Evolutionary conservation across 2,329 filamentous ascomycete species (phyloP), one percentile per base, ranked within the genome.

Genomic region (Lomentospora prolificans): DNA sequence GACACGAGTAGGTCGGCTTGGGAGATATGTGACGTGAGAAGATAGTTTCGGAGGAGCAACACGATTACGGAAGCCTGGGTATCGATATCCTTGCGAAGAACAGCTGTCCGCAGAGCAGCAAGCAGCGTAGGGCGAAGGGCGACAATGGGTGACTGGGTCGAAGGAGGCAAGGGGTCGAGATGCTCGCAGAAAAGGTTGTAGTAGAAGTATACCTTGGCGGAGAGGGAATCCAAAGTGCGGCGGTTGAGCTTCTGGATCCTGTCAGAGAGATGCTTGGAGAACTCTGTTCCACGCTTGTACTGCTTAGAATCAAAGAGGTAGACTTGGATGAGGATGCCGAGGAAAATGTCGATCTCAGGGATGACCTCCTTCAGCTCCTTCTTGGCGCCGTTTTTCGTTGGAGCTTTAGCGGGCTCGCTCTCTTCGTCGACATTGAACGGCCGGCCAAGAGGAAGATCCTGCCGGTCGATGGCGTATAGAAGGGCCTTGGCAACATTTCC

Each of bases 21-120:
- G 56, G 88, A 87, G 71, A 99, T 96, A 72, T 97, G 92, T 61
- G 94, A 96, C 48, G 92, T 97, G 51, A 88, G 85, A 61, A 99
- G 84, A 70, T 99, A 99, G 74, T 94, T 99, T 64, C 94, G 89
- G 63, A 99, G 85, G 54, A 99, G 80, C 57, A 99, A 79, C 12
- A 95, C 95, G 62, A 95, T 97, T 63, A 97, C 90, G 0, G 92
- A 90, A 27, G 94, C 90, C 74, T 97, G 92, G n/a, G 89, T 96
- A 65, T 99, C 94, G 61, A 90, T 84, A 70, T 99, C 94, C 75
- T 97, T 97, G 64, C 94, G 87, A 60, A 99, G 79, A 27, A 97
- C 94, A n/a, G 94, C 89, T 50, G 92, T 97, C 65, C 94, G 84
- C 58, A 99, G 84, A 17, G 91, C 92, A 55, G 89, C 85, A 56